phyloP scores from a whole-genome alignment of 306 rosid genomes.

The Prunus campanulata region DNA sequence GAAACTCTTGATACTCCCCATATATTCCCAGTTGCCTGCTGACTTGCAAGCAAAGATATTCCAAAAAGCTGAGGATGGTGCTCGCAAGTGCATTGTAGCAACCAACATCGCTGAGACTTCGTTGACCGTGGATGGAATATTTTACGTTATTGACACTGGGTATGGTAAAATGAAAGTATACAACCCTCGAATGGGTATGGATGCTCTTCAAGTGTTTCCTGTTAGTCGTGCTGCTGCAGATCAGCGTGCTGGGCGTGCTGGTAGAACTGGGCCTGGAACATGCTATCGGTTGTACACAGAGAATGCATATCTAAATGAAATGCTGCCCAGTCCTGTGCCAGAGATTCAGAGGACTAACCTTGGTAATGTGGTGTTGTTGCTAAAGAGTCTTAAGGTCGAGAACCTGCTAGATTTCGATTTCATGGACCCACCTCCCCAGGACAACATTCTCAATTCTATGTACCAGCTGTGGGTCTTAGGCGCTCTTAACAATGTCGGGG shows the following conservation, averaged over 20 bases:
- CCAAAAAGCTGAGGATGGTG: slow-evolving; percentile 94
- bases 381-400: slow-evolving; percentile 93
- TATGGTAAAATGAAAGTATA: slow-evolving; percentile 98
- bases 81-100: slow-evolving; percentile 94
- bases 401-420: slow-evolving; percentile 92
- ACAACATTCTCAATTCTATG: slow-evolving; percentile 96
- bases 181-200: slow-evolving; percentile 99
- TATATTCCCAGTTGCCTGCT: slow-evolving; percentile 98
- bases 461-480: slow-evolving; percentile 98
- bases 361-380: slow-evolving; percentile 88
- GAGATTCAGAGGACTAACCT: slow-evolving; percentile 98
- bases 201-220: slow-evolving; percentile 97
- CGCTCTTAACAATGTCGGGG: slow-evolving; percentile 92
- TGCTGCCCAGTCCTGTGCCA: slow-evolving; percentile 92
- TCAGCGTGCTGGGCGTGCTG: slow-evolving; percentile 98
- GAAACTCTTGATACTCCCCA: slow-evolving; percentile 89
- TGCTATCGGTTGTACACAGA: slow-evolving; percentile 89
- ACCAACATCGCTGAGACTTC: slow-evolving; percentile 98
- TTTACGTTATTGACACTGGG: slow-evolving; percentile 91
- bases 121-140: slow-evolving; percentile 93
- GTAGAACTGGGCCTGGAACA: slow-evolving; percentile 98
- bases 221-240: slow-evolving; percentile 98
- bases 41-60: slow-evolving; percentile 97
- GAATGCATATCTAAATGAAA: slow-evolving; percentile 82
- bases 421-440: slow-evolving; percentile 99